phyloP scores from a whole-genome alignment of 2,329 filamentous ascomycete genomes.

The Achaetomium macrosporum region DNA sequence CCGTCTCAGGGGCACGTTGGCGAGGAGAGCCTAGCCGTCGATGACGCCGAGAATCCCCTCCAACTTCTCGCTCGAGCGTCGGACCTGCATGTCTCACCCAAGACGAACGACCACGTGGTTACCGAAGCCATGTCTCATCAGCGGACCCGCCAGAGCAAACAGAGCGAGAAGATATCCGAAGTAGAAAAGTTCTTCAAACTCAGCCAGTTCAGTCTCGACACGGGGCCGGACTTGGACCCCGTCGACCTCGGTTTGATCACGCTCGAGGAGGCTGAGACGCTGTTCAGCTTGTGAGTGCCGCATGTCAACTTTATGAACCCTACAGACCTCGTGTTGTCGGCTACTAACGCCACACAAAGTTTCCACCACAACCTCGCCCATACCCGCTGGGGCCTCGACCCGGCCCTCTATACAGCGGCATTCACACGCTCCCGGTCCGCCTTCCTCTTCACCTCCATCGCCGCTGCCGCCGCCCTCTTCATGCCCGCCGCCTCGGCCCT shows the following conservation, averaged over 20 bases:
- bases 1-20: conserved; percentile 26
- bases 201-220: conserved; percentile 56
- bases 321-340: not conserved
- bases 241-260: conserved; percentile 65
- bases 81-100: conserved; percentile 54
- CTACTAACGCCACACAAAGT: conserved; percentile 32
- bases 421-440: conserved; percentile 64
- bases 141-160: conserved; percentile 27
- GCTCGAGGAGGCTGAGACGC: conserved; percentile 54
- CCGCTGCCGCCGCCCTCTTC: conserved; percentile 63
- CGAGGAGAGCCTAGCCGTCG: conserved; percentile 54
- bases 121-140: conserved; percentile 18
- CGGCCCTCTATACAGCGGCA: conserved; percentile 55
- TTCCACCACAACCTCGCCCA: conserved; percentile 66
- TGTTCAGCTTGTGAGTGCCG: conserved; percentile 58
- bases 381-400: conserved; percentile 68
- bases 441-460: conserved; percentile 66
- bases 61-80: conserved; percentile 69
- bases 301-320: too few relatives aligned
- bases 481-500: conserved; percentile 57
- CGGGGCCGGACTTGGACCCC: conserved; percentile 60
- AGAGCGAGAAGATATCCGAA: conserved; percentile 37
- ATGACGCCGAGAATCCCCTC: conserved; percentile 70
- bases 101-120: conserved; percentile 22
- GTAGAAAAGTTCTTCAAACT: conserved; percentile 63